Evolutionary conservation across 768 basidiomycete genomes (phyloP).

Genomic region (Dendrothele bispora): DNA sequence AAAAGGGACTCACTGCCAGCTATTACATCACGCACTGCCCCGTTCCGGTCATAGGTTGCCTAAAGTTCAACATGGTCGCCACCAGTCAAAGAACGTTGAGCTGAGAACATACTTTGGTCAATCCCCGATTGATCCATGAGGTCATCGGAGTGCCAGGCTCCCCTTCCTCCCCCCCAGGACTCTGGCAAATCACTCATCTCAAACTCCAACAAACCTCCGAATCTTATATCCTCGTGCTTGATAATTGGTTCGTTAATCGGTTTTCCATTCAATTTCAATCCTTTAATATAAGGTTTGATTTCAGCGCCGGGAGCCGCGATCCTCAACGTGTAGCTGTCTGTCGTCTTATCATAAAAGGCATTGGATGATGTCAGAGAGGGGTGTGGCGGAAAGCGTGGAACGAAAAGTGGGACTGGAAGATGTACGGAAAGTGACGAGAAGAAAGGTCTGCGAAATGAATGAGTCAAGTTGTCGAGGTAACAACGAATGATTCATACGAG

Average conservation of each 20-base stretch:
- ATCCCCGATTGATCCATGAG: too few relatives aligned
- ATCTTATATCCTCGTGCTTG: slow-evolving; percentile 56
- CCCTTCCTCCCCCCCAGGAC: slow-evolving; percentile 33
- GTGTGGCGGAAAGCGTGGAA: not conserved
- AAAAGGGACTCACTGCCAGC: too few relatives aligned
- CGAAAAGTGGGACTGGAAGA: slow-evolving; percentile 41
- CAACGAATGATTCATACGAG: slow-evolving; percentile 42
- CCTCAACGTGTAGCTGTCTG: slow-evolving; percentile 34
- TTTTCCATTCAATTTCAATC: slow-evolving; percentile 55
- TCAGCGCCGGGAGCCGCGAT: slow-evolving; percentile 60
- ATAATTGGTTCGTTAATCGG: slow-evolving; percentile 46
- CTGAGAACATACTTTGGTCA: too few relatives aligned
- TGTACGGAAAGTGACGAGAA: slow-evolving; percentile 54
- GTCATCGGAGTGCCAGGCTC: too few relatives aligned
- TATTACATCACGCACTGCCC: too few relatives aligned
- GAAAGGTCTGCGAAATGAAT: slow-evolving; percentile 36
- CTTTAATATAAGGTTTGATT: slow-evolving; percentile 59
- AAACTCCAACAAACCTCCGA: slow-evolving; percentile 60
- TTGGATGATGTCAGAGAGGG: not conserved
- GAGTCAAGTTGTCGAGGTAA: not conserved
- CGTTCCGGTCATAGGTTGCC: too few relatives aligned
- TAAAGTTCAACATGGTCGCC: too few relatives aligned
- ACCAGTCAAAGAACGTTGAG: too few relatives aligned
- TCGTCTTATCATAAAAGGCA: slow-evolving; percentile 7
- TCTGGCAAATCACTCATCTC: slow-evolving; percentile 59